Evolutionary conservation across 495 filamentous ascomycete genomes (phyloP), one percentile per base, ranked within the genome.

Genomic region (Penicillium steckii): DNA sequence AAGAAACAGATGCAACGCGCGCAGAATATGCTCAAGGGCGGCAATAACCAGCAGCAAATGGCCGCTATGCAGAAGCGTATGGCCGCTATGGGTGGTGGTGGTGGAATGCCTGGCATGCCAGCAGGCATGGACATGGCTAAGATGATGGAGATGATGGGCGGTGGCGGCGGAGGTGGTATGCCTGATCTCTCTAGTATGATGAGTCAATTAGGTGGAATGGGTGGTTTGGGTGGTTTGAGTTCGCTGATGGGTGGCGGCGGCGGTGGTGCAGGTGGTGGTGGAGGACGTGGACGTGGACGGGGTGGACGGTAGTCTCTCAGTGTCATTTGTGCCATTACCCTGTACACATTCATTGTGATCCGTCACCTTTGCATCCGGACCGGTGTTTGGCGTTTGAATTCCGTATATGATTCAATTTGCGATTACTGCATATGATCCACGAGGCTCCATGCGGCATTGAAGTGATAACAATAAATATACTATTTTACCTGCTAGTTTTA

Each of bases 11-110:
- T 97, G 88, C 89, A 96, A 69, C 85, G 85, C 19, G 91, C 92
- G 2, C 93, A 97, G 74, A 87, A 87, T 32, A 90, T 88, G 53
- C 87, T 96, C 84, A 88, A 85, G 43, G 92, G 93, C 43, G 82
- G 78, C 12, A 95, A 95, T 74, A 89, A 90, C 62, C 79, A 88
- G 18, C 91, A 96, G 67, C 94, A 97, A 77, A 81, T 97, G 77
- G 95, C 93, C 0, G 95, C 94, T 18, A 95, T 97, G 93, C 94
- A 98, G 74, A 95, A 94, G 70, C 79, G 91, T 13, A 78, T 98
- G 77, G 86, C 90, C 59, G 89, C 88, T 59, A 95, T 97, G 89
- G 94, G 94, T 17, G 89, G 87, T 35, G 72, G 70, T 18, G 82
- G 78, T 40, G 72, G 74, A 7, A 52, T 51, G 48, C 68, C 65